Evolutionary conservation across 805 yeast genomes (phyloP).

Genomic region (Hanseniaspora pseudoguilliermondii): DNA sequence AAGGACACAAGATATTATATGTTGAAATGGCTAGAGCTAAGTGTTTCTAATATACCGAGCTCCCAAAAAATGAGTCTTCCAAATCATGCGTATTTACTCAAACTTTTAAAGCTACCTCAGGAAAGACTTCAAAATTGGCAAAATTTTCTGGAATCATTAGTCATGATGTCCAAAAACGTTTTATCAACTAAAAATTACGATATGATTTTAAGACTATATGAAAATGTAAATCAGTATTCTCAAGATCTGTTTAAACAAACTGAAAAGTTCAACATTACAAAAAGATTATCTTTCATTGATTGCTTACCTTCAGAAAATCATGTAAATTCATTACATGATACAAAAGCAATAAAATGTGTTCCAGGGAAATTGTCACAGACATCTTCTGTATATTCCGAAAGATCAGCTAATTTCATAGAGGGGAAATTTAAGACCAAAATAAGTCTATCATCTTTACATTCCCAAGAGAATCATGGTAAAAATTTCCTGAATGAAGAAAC

Average conservation of each 20-base stretch:
- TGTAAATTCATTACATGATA: not conserved
- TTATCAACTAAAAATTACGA: not conserved
- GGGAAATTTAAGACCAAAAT: not conserved
- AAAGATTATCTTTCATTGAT: not conserved
- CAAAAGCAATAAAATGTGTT: not conserved
- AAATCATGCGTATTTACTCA: slow-evolving; percentile 23
- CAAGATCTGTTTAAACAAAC: not conserved
- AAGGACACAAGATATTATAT: slow-evolving; percentile 17
- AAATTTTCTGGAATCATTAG: slow-evolving; percentile 12
- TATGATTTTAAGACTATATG: not conserved
- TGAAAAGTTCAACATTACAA: not conserved
- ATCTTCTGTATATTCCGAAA: not conserved
- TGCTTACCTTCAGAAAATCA: not conserved
- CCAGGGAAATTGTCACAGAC: not conserved
- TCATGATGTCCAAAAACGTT: not conserved
- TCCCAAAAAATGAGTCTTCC: slow-evolving; percentile 17
- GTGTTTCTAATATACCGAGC: slow-evolving; percentile 15
- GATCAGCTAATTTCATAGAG: not conserved
- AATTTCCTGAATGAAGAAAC: not conserved
- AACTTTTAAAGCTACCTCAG: slow-evolving; percentile 26
- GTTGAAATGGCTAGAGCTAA: slow-evolving; percentile 27
- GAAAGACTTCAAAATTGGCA: slow-evolving; percentile 24
- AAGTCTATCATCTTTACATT: not conserved
- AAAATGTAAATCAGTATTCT: not conserved
- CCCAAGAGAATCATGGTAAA: not conserved